These are phyloP conservation scores for Jamesozyma lodderae DNA, from an alignment of 805 yeast genomes.

Conservation along the genomic window DNA sequence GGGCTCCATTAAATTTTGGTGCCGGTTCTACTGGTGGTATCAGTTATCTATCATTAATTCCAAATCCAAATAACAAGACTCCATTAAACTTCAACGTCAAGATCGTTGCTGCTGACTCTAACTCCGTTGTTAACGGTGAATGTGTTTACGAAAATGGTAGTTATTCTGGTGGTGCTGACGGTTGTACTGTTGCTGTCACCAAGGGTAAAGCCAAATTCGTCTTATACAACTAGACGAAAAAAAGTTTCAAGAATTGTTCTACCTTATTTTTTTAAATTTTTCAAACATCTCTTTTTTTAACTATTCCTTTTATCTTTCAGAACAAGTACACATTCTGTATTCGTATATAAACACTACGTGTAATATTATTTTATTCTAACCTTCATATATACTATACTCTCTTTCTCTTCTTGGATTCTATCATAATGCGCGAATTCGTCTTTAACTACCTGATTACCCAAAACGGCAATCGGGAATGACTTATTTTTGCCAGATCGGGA, in stretches of 20 bases:
- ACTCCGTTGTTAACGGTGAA: constrained; percentile 56
- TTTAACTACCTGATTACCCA: too few species aligned
- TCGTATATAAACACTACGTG: neutral
- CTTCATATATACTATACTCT: too few species aligned
- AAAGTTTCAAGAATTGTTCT: too few species aligned
- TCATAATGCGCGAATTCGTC: too few species aligned
- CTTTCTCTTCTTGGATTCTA: too few species aligned
- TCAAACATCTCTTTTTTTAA: neutral
- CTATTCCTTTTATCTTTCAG: neutral
- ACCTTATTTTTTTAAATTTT: too few species aligned
- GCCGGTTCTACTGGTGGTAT: constrained; percentile 71
- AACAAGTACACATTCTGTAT: too few species aligned
- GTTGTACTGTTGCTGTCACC: constrained; percentile 90
- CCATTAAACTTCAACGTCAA: constrained; percentile 67
- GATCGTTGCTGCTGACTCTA: constrained; percentile 65
- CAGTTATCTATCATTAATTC: constrained; percentile 83
- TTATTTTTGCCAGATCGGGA: too few species aligned
- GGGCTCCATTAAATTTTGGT: constrained; percentile 96
- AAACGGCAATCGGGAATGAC: too few species aligned
- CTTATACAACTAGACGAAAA: constrained; percentile 36
- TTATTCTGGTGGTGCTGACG: constrained; percentile 49
- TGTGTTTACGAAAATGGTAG: constrained; percentile 79
- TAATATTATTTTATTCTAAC: too few species aligned
- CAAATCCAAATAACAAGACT: constrained; percentile 80
- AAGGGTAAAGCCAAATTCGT: constrained; percentile 79